phyloP scores from a whole-genome alignment of 106 monocot species.

The Allium cepa region DNA sequence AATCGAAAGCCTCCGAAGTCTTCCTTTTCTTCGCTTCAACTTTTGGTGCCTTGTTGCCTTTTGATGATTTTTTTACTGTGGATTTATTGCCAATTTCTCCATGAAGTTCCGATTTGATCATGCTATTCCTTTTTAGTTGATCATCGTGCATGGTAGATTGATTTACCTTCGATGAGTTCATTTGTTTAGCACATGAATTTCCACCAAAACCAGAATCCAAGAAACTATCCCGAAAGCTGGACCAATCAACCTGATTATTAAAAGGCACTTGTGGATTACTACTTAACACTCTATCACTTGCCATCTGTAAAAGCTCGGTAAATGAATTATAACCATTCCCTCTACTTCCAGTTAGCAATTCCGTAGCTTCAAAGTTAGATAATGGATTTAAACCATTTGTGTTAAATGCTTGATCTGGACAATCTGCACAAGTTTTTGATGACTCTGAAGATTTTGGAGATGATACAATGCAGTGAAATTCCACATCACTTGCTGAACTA shows the following conservation, averaged over 20 bases:
- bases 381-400: slow-evolving; percentile 7
- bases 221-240: not conserved
- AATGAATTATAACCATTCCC: slow-evolving; percentile 36
- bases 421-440: slow-evolving; percentile 38
- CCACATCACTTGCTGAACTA: slow-evolving; percentile 9
- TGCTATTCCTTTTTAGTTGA: too few relatives aligned
- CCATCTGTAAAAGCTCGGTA: slow-evolving; percentile 55
- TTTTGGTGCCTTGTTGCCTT: slow-evolving; percentile 14
- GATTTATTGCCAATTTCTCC: too few relatives aligned
- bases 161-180: too few relatives aligned
- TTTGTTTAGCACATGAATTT: too few relatives aligned
- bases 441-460: slow-evolving; percentile 34
- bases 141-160: too few relatives aligned
- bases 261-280: not conserved
- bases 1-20: slow-evolving; percentile 37
- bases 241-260: not conserved
- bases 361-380: slow-evolving; percentile 19
- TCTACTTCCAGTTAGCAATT: slow-evolving; percentile 8
- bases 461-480: slow-evolving; percentile 23
- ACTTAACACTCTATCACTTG: slow-evolving; percentile 15
- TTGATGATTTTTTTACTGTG: too few relatives aligned
- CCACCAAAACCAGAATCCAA: not conserved
- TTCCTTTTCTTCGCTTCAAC: slow-evolving; percentile 21
- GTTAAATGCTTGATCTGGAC: slow-evolving; percentile 13
- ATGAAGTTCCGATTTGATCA: too few relatives aligned